phyloP scores from a whole-genome alignment of 331 rosid species.

The Phaseolus coccineus region DNA sequence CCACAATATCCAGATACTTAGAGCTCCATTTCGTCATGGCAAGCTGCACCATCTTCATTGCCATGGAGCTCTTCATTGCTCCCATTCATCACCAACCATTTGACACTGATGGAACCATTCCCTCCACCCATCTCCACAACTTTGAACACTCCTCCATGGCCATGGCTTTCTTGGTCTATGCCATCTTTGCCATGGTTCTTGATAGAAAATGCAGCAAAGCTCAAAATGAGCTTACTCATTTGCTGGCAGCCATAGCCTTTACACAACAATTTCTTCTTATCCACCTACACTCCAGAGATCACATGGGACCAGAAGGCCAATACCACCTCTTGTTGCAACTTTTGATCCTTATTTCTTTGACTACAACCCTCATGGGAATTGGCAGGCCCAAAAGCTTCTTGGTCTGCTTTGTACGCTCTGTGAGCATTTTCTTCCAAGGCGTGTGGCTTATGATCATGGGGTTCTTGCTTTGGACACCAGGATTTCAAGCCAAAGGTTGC shows the following conservation, averaged over 20 bases:
- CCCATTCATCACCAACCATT: constrained; percentile 77
- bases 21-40: constrained; percentile 72
- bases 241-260: constrained; percentile 73
- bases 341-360: constrained; percentile 54
- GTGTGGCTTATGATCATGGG: constrained; percentile 79
- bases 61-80: constrained; percentile 80
- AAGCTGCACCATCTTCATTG: constrained; percentile 62
- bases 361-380: constrained; percentile 68
- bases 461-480: constrained; percentile 72
- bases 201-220: constrained; percentile 50
- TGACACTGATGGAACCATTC: constrained; percentile 78
- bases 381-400: constrained; percentile 63
- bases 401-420: constrained; percentile 71
- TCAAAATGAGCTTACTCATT: constrained; percentile 57
- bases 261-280: constrained; percentile 75
- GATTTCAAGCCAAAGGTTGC: constrained; percentile 68
- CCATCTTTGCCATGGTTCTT: constrained; percentile 54
- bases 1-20: constrained; percentile 55
- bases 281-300: constrained; percentile 85
- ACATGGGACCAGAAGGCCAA: constrained; percentile 82
- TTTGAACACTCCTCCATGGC: constrained; percentile 85
- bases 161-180: constrained; percentile 62
- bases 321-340: constrained; percentile 77
- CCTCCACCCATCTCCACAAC: constrained; percentile 82
- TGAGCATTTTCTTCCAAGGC: constrained; percentile 74